Percentiles rank a stretch among this genome's conserved stretches.
Evolutionary conservation across 2,329 filamentous ascomycete species (phyloP).

Genomic region (Cladophialophora bantiana): DNA sequence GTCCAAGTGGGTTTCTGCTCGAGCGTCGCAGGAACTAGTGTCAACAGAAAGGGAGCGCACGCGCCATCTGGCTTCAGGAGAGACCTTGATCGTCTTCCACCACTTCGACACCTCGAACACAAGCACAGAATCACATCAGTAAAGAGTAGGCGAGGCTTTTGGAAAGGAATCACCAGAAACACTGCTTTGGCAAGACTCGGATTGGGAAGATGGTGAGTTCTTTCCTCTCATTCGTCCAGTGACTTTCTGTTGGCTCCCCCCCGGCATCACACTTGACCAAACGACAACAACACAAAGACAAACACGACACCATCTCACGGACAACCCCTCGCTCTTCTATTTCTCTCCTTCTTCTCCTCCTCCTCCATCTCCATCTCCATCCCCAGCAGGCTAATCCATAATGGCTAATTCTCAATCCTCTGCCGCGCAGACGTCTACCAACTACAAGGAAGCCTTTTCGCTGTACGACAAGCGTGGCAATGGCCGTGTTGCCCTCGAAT

Average conservation of each 20-base stretch:
- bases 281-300: conserved; percentile 18
- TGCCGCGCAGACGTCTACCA: conserved; percentile 73
- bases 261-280: conserved; percentile 15
- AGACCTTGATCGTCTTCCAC: conserved; percentile 16
- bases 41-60: conserved; percentile 29
- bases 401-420: conserved; percentile 38
- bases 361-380: conserved; percentile 1
- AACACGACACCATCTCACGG: conserved; percentile 1
- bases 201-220: conserved; percentile 35
- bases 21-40: conserved; percentile 25
- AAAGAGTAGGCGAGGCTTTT: conserved; percentile 5
- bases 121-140: background rate
- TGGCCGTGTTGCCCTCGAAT: conserved; percentile 84
- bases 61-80: conserved; percentile 31
- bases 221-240: conserved; percentile 32
- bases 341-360: too few species aligned
- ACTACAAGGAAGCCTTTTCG: conserved; percentile 99
- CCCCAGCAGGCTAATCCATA: conserved; percentile 7
- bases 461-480: conserved; percentile 99
- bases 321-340: conserved; percentile 6
- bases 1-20: conserved; percentile 14
- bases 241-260: conserved; percentile 2
- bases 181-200: conserved; percentile 5
- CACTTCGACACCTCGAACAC: conserved; percentile 18
- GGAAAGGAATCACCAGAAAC: background rate